Conservation (phyloP, 179 eudicot species). For the Dionaea muscipula region DNA sequence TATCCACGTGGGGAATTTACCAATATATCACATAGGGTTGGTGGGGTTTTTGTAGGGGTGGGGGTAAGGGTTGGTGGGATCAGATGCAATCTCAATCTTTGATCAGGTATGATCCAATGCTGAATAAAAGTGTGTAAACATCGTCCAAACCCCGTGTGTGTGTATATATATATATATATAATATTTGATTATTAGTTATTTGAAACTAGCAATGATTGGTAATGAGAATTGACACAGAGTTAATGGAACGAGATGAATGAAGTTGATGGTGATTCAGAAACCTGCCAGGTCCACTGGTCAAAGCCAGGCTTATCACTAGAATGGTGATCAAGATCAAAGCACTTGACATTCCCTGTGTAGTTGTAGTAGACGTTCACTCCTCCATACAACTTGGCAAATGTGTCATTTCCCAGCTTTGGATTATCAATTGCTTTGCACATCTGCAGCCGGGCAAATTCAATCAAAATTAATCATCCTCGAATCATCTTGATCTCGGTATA, state of each 20-base stretch:
- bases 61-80: too few species aligned
- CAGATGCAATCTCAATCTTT: too few species aligned
- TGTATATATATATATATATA: too few species aligned
- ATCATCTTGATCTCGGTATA: too few species aligned
- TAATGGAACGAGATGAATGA: too few species aligned
- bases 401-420: constrained; percentile 35
- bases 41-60: too few species aligned
- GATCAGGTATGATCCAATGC: too few species aligned
- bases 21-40: too few species aligned
- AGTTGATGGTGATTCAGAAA: background rate
- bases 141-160: too few species aligned
- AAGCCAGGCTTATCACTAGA: constrained; percentile 50
- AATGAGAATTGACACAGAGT: background rate
- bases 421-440: constrained; percentile 78
- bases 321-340: constrained; percentile 37
- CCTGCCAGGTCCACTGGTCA: constrained; percentile 75
- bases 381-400: constrained; percentile 48
- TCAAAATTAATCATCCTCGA: background rate
- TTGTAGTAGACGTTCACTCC: constrained; percentile 66
- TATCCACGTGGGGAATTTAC: too few species aligned
- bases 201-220: background rate
- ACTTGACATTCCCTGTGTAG: constrained; percentile 37
- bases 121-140: too few species aligned
- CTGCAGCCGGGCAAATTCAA: constrained; percentile 16
- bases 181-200: too few species aligned